A percentile compares a stretch with the other conserved stretches of the same genome.
phyloP scores from a whole-genome alignment of 1,284 basidiomycete species.

The Trichosporon inkin region DNA sequence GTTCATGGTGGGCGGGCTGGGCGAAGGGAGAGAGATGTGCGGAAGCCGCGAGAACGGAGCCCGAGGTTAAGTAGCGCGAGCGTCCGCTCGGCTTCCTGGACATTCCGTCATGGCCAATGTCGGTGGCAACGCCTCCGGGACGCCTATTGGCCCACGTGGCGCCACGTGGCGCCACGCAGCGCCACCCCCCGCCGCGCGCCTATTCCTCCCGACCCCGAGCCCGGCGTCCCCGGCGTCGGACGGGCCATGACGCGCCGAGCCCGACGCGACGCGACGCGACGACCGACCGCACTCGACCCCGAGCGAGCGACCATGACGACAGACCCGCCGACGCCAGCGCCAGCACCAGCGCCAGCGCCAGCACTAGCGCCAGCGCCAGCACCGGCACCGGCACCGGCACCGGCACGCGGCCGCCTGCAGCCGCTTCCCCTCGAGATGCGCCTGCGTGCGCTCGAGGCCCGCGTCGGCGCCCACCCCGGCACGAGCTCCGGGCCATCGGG shows the following conservation, averaged over 20 bases:
- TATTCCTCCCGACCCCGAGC: background rate
- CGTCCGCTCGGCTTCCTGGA: background rate
- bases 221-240: too few species aligned
- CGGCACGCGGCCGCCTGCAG: background rate
- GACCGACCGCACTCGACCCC: too few species aligned
- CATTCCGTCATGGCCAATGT: slow-evolving; percentile 4
- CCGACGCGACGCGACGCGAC: too few species aligned
- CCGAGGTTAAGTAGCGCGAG: background rate
- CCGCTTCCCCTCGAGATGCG: slow-evolving; percentile 37
- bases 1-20: slow-evolving; percentile 15
- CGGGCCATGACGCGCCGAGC: too few species aligned
- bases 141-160: too few species aligned
- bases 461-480: slow-evolving; percentile 31
- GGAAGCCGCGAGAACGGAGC: background rate
- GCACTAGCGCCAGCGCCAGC: background rate
- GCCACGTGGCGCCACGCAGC: background rate
- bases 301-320: too few species aligned
- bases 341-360: too few species aligned
- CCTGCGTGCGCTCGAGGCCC: slow-evolving; percentile 40
- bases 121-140: background rate
- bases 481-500: background rate
- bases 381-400: background rate
- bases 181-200: background rate
- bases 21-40: background rate
- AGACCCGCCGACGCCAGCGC: too few species aligned